These are phyloP conservation scores for Oryza nivara DNA, from an alignment of 176 grass and related monocot species.

Conservation along the genomic window DNA sequence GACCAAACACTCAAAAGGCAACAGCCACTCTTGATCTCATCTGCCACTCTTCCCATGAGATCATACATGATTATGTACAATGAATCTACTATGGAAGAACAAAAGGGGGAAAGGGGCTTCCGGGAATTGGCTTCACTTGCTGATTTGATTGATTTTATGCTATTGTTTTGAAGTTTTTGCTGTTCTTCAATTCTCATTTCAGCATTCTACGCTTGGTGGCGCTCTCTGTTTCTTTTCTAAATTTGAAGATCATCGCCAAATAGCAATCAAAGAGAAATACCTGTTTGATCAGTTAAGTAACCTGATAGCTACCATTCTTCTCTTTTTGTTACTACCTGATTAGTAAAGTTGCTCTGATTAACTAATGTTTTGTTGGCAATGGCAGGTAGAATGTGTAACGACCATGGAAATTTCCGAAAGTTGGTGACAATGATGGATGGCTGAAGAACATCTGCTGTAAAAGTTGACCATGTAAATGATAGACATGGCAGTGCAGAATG, in stretches of 20 bases:
- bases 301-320: not conserved
- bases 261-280: not conserved
- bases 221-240: slow-evolving; percentile 83
- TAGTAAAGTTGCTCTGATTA: not conserved
- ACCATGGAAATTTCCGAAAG: not conserved
- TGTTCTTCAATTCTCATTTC: slow-evolving; percentile 41
- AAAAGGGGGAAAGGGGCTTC: not conserved
- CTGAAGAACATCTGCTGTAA: not conserved
- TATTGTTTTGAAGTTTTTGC: not conserved
- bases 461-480: not conserved
- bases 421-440: not conserved
- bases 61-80: not conserved
- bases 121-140: not conserved
- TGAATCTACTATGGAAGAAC: slow-evolving; percentile 2
- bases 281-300: slow-evolving; percentile 32
- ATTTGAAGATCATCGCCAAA: not conserved
- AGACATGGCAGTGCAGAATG: not conserved
- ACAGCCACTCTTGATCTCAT: not conserved
- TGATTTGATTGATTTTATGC: not conserved
- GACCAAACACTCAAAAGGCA: not conserved
- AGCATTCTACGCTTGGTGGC: slow-evolving; percentile 97
- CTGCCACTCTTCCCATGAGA: not conserved
- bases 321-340: not conserved
- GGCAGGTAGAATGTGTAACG: slow-evolving; percentile 9
- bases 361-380: not conserved